Conservation (phyloP, 441 rosid genomes). For the Bruguiera hainesii region DNA sequence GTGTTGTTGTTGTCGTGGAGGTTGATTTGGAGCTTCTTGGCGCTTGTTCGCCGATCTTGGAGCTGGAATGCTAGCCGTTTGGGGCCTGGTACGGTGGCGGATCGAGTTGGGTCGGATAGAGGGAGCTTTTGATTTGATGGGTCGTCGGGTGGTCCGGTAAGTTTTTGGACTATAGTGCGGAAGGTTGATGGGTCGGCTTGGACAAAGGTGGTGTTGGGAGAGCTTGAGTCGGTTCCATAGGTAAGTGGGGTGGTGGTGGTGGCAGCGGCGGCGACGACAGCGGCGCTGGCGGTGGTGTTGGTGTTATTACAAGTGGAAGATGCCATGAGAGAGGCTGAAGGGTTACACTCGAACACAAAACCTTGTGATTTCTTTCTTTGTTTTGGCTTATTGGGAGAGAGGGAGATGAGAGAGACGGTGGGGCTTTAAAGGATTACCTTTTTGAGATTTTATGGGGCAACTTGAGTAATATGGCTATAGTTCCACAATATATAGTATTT, state of each 20-base stretch:
- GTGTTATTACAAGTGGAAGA: constrained; percentile 20
- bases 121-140: constrained; percentile 50
- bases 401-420: neutral
- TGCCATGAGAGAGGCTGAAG: constrained; percentile 16
- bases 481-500: no score
- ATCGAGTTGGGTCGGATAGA: constrained; percentile 30
- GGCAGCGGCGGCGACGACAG: neutral
- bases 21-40: constrained; percentile 63
- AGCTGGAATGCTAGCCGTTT: constrained; percentile 60
- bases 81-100: constrained; percentile 25
- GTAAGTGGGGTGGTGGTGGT: constrained; percentile 28
- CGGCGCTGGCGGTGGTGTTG: constrained; percentile 14
- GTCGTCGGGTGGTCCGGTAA: constrained; percentile 65
- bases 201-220: constrained; percentile 71
- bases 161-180: constrained; percentile 76
- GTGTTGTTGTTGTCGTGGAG: constrained; percentile 23
- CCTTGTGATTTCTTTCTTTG: neutral
- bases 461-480: neutral
- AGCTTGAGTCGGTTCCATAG: constrained; percentile 41
- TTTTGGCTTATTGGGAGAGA: neutral
- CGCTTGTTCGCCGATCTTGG: constrained; percentile 65
- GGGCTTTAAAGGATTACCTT: neutral
- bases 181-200: constrained; percentile 82
- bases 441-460: neutral
- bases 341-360: neutral